Evolutionary conservation across 371 early-diverging fungal species (phyloP).

Genomic region (Circinella minor): DNA sequence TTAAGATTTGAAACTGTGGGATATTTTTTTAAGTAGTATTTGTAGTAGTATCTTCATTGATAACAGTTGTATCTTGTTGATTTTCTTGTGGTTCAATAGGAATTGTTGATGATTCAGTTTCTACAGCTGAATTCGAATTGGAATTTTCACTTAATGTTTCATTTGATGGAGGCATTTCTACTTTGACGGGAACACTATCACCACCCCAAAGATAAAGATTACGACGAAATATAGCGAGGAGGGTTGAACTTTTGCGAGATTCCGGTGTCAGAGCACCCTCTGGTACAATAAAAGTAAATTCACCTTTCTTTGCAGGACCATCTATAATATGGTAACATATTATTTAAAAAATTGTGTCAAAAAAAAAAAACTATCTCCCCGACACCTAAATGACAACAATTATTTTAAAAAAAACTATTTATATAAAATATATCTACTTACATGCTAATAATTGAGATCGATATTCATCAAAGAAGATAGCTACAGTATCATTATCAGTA

Average conservation of each 20-base stretch:
- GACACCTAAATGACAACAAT: neutral
- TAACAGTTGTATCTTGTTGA: too few species aligned
- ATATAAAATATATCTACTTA: neutral
- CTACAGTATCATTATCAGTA: conserved; percentile 25
- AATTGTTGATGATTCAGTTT: neutral
- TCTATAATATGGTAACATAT: conserved; percentile 9
- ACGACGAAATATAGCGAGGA: conserved; percentile 21
- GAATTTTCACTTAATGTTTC: neutral
- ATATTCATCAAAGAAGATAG: conserved; percentile 29
- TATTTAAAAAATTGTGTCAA: neutral
- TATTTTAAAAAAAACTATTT: neutral
- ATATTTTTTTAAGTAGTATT: too few species aligned
- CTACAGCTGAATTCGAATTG: neutral
- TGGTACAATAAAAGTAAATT: conserved; percentile 25
- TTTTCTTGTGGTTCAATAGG: neutral
- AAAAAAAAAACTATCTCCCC: neutral
- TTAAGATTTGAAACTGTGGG: too few species aligned
- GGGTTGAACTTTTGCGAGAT: conserved; percentile 12
- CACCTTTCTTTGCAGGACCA: conserved; percentile 22
- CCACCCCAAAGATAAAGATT: conserved; percentile 23
- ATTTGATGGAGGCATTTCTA: conserved; percentile 11
- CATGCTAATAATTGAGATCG: conserved; percentile 23
- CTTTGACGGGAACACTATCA: conserved; percentile 13
- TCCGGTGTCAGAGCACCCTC: conserved; percentile 17
- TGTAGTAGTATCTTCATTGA: too few species aligned